phyloP scores from a whole-genome alignment of 805 yeast genomes.

The Kodamaea kaohsiungensis region DNA sequence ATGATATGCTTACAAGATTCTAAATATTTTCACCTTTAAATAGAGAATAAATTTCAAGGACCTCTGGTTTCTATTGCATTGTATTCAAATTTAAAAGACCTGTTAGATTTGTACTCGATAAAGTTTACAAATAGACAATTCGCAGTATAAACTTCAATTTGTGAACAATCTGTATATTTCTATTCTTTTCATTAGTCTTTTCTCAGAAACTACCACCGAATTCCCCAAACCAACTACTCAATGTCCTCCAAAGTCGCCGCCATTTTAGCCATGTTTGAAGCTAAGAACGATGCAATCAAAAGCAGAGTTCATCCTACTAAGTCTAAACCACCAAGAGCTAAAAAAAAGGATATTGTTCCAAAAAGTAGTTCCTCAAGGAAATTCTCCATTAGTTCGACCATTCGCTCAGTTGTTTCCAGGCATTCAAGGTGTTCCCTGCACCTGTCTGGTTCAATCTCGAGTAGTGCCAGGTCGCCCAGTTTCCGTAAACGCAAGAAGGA shows the following conservation, averaged over 20 bases:
- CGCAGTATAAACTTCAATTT: too few species aligned
- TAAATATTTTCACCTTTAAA: too few species aligned
- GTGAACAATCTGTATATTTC: too few species aligned
- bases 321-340: neutral
- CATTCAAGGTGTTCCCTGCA: neutral
- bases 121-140: too few species aligned
- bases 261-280: neutral
- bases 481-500: neutral
- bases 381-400: neutral
- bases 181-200: too few species aligned
- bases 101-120: too few species aligned
- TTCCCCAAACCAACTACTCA: too few species aligned
- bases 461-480: neutral
- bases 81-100: too few species aligned
- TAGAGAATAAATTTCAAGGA: too few species aligned
- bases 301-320: neutral
- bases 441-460: neutral
- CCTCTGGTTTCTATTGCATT: too few species aligned
- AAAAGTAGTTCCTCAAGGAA: neutral
- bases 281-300: neutral
- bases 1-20: too few species aligned
- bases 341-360: neutral
- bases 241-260: neutral
- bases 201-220: too few species aligned
- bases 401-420: neutral